Conservation (phyloP, 805 yeast genomes). For the Wickerhamomyces strasburgensis region DNA sequence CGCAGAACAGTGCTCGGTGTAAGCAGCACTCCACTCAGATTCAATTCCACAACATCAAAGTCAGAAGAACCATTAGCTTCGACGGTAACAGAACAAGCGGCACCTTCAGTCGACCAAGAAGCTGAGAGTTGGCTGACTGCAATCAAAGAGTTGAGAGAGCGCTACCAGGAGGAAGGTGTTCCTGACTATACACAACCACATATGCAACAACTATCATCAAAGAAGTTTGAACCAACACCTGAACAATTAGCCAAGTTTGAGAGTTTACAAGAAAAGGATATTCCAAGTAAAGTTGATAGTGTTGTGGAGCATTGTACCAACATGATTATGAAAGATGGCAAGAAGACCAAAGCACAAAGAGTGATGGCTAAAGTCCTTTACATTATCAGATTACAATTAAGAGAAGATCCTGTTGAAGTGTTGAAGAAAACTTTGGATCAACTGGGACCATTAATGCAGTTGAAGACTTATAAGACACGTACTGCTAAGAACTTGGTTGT, state of each 20-base stretch:
- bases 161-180: slow-evolving; percentile 29
- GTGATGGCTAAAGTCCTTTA: slow-evolving; percentile 74
- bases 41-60: slow-evolving; percentile 9
- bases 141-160: slow-evolving; percentile 31
- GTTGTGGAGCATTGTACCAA: slow-evolving; percentile 73
- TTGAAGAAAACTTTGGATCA: slow-evolving; percentile 71
- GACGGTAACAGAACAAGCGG: neutral
- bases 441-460: slow-evolving; percentile 78
- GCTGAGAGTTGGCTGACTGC: slow-evolving; percentile 44
- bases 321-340: slow-evolving; percentile 89
- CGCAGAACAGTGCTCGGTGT: neutral
- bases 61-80: slow-evolving; percentile 2
- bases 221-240: slow-evolving; percentile 50
- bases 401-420: slow-evolving; percentile 75
- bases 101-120: slow-evolving; percentile 16
- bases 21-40: slow-evolving; percentile 6
- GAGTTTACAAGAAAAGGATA: slow-evolving; percentile 40
- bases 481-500: slow-evolving; percentile 77
- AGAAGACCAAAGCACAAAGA: slow-evolving; percentile 74
- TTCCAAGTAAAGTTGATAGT: slow-evolving; percentile 66
- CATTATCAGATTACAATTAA: slow-evolving; percentile 62
- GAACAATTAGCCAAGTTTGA: slow-evolving; percentile 60
- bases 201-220: slow-evolving; percentile 21
- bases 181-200: slow-evolving; percentile 27
- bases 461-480: slow-evolving; percentile 75